A percentile compares a stretch with the other conserved stretches of the same genome.
Evolutionary conservation across 441 rosid genomes (phyloP).

Genomic region (Populus hybrid): DNA sequence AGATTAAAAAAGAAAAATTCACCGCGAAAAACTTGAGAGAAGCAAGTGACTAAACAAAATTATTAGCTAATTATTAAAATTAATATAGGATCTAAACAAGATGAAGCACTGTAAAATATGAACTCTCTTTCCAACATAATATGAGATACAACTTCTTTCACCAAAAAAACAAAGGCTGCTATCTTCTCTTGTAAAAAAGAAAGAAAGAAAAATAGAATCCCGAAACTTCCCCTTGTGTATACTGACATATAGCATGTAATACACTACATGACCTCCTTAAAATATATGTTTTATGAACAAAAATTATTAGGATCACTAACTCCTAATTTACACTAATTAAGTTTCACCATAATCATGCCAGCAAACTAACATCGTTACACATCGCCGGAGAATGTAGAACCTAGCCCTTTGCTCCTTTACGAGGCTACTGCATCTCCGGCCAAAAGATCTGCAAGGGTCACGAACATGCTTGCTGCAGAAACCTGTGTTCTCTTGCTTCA

Average conservation of each 20-base stretch:
- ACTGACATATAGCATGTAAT: not conserved
- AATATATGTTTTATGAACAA: not conserved
- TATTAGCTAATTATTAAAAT: not conserved
- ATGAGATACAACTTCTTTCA: not conserved
- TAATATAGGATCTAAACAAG: not conserved
- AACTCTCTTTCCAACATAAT: not conserved
- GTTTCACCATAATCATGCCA: slow-evolving; percentile 40
- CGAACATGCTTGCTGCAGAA: slow-evolving; percentile 35
- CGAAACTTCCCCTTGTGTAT: slow-evolving; percentile 3
- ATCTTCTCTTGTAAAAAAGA: not conserved
- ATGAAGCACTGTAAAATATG: not conserved
- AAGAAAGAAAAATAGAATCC: not conserved
- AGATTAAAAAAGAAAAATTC: not conserved
- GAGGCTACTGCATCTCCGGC: slow-evolving; percentile 36
- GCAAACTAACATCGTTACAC: slow-evolving; percentile 45
- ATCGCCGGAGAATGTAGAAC: slow-evolving; percentile 50
- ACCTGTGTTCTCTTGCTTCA: slow-evolving; percentile 27
- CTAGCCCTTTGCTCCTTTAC: slow-evolving; percentile 47
- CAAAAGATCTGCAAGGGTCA: slow-evolving; percentile 41
- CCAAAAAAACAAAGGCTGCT: not conserved
- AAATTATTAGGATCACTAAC: not conserved
- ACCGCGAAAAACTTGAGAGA: not conserved
- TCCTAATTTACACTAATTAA: not conserved
- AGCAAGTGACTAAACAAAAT: not conserved
- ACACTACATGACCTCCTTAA: not conserved